Evolutionary conservation across 257 asterid genomes (phyloP), one percentile per base, ranked within the genome.

Genomic region (Forsythia viridissima): DNA sequence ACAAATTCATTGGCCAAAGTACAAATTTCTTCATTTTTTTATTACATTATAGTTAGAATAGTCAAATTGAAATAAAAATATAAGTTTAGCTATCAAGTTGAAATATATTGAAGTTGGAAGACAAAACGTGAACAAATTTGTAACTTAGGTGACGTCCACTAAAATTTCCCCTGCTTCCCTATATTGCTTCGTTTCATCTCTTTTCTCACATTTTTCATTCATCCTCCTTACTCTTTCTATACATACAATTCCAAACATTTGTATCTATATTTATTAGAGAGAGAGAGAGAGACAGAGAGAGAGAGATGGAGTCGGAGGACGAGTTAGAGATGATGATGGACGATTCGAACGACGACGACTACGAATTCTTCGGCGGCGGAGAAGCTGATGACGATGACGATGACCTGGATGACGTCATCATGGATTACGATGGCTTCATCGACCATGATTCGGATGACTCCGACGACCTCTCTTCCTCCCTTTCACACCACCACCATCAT

Each of bases 371-470:
- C 75, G 87, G 86, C 84, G 91, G 88, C 71, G 92, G 80, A 39
- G 88, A 66, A 3, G 84, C 42, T 18, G 83, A 83, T 13, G 95
- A 80, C n/a, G 94, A 86, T 18, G 83, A 83, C 11, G 95, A 80
- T 18, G 94, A 86, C 69, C 82, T 80, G 11, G 92, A 87, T 57
- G 95, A 89, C 82, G 91, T 80, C 72, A 80, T 87, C 57, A 85
- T 91, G 85, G 91, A 92, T 80, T 89, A 89, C 68, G 96, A 88
- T 70, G 91, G 89, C 18, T 93, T 92, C 81, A 84, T 89, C 72
- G 98, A 92, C 82, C 86, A 89, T 41, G 98, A 89, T 68, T 88
- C 97, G 2, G 97, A 92, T 77, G 97, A 94, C 82, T 89, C 92
- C 43, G 97, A 90, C 84, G 93, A 87, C 67, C 75, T 79, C 41